A percentile compares a stretch with the other conserved stretches of the same genome.
Evolutionary conservation across 1,284 basidiomycete genomes (phyloP).

Genomic region (Rugosomyces carneus): DNA sequence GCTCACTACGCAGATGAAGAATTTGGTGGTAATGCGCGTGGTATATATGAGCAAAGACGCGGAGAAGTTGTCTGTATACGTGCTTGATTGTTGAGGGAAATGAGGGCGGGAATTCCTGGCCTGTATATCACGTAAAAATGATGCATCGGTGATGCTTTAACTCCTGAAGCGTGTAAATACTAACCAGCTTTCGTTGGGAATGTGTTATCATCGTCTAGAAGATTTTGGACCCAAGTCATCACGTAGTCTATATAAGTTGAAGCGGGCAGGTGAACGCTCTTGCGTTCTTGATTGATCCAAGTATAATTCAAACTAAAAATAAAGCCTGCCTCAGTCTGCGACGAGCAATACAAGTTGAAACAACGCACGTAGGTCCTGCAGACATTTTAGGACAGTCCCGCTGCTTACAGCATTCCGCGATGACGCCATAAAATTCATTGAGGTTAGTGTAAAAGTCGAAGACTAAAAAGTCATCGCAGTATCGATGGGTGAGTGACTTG

Average conservation of each 20-base stretch:
- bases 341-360: background rate
- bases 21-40: constrained; percentile 92
- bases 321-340: background rate
- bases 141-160: too few species aligned
- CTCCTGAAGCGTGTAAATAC: background rate
- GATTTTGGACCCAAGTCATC: constrained; percentile 96
- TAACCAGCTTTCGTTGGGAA: constrained; percentile 95
- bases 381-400: constrained; percentile 91
- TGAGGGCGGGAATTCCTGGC: constrained; percentile 84
- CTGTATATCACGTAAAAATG: constrained; percentile 32
- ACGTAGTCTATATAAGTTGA: constrained; percentile 99
- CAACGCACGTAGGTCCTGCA: constrained; percentile 72
- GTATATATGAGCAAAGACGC: constrained; percentile 97
- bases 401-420: constrained; percentile 92
- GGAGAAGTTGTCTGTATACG: constrained; percentile 93
- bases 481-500: constrained; percentile 1
- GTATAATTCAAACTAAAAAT: constrained; percentile 83
- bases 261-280: constrained; percentile 89
- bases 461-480: constrained; percentile 40
- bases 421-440: constrained; percentile 95
- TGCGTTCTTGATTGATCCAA: constrained; percentile 95
- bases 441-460: constrained; percentile 96
- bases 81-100: constrained; percentile 95
- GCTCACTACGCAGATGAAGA: constrained; percentile 90
- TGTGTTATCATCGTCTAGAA: constrained; percentile 86